A percentile compares a stretch with the other conserved stretches of the same genome.
Conservation (phyloP, 208 protist genomes). For the Leishmania gerbilli region DNA sequence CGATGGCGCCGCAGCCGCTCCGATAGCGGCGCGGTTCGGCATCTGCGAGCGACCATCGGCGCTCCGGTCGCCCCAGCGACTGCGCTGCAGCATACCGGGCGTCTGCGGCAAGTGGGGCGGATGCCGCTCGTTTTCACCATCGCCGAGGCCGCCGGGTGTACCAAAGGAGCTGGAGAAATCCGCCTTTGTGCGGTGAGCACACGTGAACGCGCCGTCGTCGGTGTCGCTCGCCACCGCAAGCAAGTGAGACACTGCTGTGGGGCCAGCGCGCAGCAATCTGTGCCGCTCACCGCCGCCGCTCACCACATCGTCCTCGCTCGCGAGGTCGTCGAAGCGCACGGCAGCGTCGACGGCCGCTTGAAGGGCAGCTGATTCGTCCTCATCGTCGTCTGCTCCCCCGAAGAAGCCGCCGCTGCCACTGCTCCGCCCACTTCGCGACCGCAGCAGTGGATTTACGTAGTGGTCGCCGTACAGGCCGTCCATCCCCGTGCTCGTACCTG, state of each 20-base stretch:
- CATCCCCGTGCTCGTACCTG: background rate
- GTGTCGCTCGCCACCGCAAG: background rate
- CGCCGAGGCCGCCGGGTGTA: background rate
- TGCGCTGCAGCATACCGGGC: background rate
- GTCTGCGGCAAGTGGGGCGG: background rate
- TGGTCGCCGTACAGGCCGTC: background rate
- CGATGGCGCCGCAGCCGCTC: background rate
- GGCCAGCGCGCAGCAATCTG: too few relatives aligned
- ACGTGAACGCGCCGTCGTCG: background rate
- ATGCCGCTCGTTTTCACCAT: background rate
- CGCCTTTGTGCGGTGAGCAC: background rate
- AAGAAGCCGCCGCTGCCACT: background rate
- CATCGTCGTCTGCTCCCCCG: constrained; percentile 1
- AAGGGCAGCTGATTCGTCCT: background rate
- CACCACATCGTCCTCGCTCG: constrained; percentile 11
- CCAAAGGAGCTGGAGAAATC: background rate
- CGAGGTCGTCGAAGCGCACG: constrained; percentile 16
- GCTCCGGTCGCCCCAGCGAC: background rate
- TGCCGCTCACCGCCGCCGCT: background rate
- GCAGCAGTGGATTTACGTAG: background rate
- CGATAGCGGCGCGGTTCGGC: background rate
- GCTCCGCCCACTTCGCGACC: background rate
- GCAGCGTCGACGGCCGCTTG: constrained; percentile 20
- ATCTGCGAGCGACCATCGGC: background rate
- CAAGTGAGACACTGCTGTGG: background rate